Conservation (phyloP, 225 moss, liverwort and hornwort species). For the Sphagnum tenellum region DNA sequence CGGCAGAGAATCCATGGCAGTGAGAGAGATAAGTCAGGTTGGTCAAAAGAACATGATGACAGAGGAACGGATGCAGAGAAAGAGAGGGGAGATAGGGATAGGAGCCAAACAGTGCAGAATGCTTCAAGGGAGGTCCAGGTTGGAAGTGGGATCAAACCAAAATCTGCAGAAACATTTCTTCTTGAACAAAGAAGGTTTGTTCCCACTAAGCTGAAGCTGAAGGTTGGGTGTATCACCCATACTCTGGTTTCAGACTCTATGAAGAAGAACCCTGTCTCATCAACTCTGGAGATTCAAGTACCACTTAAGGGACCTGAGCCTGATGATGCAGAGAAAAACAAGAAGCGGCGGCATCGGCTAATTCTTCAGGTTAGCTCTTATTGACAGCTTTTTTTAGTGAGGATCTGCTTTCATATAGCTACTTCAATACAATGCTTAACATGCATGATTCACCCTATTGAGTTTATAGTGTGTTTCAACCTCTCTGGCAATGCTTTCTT, state of each 20-base stretch:
- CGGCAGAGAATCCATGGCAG: slow-evolving; percentile 26
- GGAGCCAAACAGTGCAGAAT: slow-evolving; percentile 7
- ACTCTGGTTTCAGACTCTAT: slow-evolving; percentile 48
- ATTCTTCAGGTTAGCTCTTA: slow-evolving; percentile 55
- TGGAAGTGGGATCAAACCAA: slow-evolving; percentile 12
- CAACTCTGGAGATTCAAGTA: slow-evolving; percentile 5
- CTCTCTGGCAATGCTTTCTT: too few relatives aligned
- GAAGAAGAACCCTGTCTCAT: slow-evolving; percentile 25
- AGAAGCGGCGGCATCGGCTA: slow-evolving; percentile 80
- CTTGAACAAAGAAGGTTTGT: slow-evolving; percentile 26
- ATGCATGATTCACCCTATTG: too few relatives aligned
- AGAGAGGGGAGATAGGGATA: slow-evolving; percentile 28
- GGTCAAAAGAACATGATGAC: slow-evolving; percentile 20
- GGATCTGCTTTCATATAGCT: too few relatives aligned
- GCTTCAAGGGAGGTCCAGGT: neutral
- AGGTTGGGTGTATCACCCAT: slow-evolving; percentile 63
- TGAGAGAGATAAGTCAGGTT: slow-evolving; percentile 25
- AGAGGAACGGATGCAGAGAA: slow-evolving; percentile 30
- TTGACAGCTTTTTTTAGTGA: neutral
- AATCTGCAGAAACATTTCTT: slow-evolving; percentile 20
- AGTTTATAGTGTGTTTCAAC: too few relatives aligned
- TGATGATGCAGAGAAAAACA: slow-evolving; percentile 31
- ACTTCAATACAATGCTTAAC: too few relatives aligned
- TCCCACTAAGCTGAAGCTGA: slow-evolving; percentile 63
- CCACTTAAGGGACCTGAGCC: slow-evolving; percentile 32